phyloP scores from a whole-genome alignment of 23 red algal species.

The Gracilaria gracilis region DNA sequence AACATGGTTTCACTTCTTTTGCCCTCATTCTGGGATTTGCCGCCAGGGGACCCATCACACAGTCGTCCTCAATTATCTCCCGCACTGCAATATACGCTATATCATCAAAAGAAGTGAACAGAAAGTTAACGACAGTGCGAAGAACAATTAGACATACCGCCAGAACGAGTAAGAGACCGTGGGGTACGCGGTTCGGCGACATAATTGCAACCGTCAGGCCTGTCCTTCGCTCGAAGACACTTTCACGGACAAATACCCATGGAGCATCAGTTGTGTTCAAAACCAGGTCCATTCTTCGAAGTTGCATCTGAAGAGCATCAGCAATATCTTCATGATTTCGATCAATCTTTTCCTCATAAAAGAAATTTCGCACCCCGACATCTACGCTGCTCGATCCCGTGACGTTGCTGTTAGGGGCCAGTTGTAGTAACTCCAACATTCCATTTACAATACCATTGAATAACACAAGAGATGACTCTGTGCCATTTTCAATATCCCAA shows the following conservation, averaged over 20 bases:
- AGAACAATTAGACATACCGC: neutral
- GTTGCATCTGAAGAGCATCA: neutral
- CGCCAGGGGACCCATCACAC: neutral
- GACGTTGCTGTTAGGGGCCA: neutral
- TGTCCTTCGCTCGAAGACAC: neutral
- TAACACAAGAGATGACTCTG: neutral
- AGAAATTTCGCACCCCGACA: neutral
- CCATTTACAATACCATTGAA: neutral
- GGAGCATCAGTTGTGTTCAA: conserved; percentile 3
- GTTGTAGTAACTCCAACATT: conserved; percentile 7
- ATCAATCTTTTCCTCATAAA: neutral
- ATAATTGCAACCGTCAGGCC: neutral
- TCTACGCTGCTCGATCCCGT: neutral
- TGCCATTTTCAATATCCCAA: neutral
- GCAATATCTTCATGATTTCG: neutral
- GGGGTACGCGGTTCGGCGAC: neutral
- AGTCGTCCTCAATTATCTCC: conserved; percentile 12
- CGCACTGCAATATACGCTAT: neutral
- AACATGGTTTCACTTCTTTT: too few species aligned
- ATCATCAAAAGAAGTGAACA: conserved; percentile 1
- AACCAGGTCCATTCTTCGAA: conserved; percentile 24
- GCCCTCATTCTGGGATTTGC: neutral
- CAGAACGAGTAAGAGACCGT: neutral
- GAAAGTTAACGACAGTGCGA: neutral
- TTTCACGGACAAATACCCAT: neutral